Conservation (phyloP, 2,329 filamentous ascomycete genomes). For the Venturiaceae sp. region DNA sequence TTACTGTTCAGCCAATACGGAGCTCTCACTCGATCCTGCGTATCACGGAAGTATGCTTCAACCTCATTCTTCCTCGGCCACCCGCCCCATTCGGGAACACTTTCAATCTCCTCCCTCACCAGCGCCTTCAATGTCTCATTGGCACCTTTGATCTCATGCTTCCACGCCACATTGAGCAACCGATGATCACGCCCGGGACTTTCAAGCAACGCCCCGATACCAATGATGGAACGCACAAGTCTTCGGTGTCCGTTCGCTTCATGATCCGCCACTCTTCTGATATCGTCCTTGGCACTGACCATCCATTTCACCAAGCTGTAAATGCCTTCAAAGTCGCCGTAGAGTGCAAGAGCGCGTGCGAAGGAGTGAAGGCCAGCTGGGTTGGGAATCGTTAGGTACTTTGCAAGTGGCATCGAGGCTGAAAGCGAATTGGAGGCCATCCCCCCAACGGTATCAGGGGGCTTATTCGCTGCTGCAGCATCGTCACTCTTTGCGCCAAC, state of each 20-base stretch:
- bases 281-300: slow-evolving; percentile 33
- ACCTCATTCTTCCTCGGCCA: slow-evolving; percentile 35
- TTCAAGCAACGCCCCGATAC: slow-evolving; percentile 31
- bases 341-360: slow-evolving; percentile 51
- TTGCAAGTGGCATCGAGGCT: too few species aligned
- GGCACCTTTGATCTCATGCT: slow-evolving; percentile 13
- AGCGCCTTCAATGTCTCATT: slow-evolving; percentile 22
- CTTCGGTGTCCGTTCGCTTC: slow-evolving; percentile 19
- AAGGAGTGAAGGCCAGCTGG: slow-evolving; percentile 47
- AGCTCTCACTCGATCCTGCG: not conserved
- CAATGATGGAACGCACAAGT: slow-evolving; percentile 26
- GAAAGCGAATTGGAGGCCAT: not conserved
- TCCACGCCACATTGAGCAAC: not conserved
- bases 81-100: slow-evolving; percentile 28
- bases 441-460: not conserved
- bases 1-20: too few species aligned
- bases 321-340: slow-evolving; percentile 52
- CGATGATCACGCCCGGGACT: slow-evolving; percentile 15
- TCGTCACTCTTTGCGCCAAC: not conserved
- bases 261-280: slow-evolving; percentile 12
- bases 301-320: slow-evolving; percentile 51
- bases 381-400: slow-evolving; percentile 34
- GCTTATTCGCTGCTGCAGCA: not conserved
- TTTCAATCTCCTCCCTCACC: slow-evolving; percentile 22
- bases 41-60: slow-evolving; percentile 13